These are phyloP conservation scores for Plectosphaerella plurivora DNA, from an alignment of 2,329 filamentous ascomycete genomes.

Conservation along the genomic window DNA sequence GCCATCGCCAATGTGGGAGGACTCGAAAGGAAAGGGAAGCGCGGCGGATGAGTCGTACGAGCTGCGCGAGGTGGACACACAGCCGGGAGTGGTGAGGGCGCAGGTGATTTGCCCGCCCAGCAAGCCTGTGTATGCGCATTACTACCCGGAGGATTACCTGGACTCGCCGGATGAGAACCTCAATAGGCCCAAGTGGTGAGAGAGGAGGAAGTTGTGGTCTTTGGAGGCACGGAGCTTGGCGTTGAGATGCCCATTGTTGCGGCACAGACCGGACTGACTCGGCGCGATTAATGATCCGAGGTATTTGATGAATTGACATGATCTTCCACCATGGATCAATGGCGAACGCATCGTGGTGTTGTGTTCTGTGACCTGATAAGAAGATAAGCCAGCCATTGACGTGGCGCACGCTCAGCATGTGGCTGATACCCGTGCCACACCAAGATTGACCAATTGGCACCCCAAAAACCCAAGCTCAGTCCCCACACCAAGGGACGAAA, in stretches of 20 bases:
- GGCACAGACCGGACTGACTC: not conserved
- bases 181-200: slow-evolving; percentile 9
- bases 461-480: slow-evolving; percentile 8
- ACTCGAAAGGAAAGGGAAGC: slow-evolving; percentile 35
- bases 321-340: too few species aligned
- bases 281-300: not conserved
- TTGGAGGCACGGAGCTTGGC: slow-evolving; percentile 10
- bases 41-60: slow-evolving; percentile 39
- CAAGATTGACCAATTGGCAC: not conserved
- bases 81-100: slow-evolving; percentile 17
- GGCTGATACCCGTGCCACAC: slow-evolving; percentile 1
- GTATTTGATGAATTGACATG: too few species aligned
- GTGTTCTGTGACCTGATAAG: not conserved
- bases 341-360: not conserved
- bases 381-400: not conserved
- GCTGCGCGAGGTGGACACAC: slow-evolving; percentile 38
- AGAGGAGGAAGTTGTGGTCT: not conserved
- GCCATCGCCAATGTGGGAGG: slow-evolving; percentile 21
- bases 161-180: slow-evolving; percentile 13
- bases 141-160: slow-evolving; percentile 13
- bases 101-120: slow-evolving; percentile 37
- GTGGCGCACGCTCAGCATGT: not conserved
- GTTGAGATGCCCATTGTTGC: not conserved
- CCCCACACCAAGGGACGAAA: slow-evolving; percentile 12
- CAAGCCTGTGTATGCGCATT: slow-evolving; percentile 17